Base-by-base conservation (phyloP, 2,329 filamentous ascomycete species). In the Fusarium lyarnte region DNA sequence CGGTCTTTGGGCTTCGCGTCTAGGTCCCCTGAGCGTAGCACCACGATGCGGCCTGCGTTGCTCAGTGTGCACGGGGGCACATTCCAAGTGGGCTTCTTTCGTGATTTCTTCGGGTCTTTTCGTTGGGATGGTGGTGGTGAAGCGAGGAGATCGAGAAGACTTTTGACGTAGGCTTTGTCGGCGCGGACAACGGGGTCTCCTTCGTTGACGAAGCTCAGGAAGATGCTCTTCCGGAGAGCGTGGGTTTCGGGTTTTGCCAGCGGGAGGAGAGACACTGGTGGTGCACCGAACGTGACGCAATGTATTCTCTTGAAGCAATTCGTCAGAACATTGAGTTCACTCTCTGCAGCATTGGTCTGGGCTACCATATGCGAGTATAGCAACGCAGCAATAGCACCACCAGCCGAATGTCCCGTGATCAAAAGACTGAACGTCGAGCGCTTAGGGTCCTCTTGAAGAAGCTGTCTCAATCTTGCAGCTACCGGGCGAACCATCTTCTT, bases 341-440 rank as follows among this genome's bases (percentile, higher is more conserved):
- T 94, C 45, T 85, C 80, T 6, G 91, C 85, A 5, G 81, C 81
- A 17, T 79, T 81, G 3, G 86, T 87, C 5, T 83, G 85, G 5
- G 89, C 85, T 42, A 95, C 87, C 91, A 97, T 95, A 81, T 97
- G 94, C 39, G 88, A 87, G 81, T 94, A 97, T 1, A 97, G 85
- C 16, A 97, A 84, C 6, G 91, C 88, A 0, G 94, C 94, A 2
- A 97, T 91, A 0, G 94, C 94, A 6, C 94, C 94, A 21, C 94
- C 94, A 0, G 94, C 94, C 2, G 92, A 94, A 78, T 97, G 94
- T 0, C 94, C 94, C 0, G 94, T 97, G 67, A 97, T 92, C 23
- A 97, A 85, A 13, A 97, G 85, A 21, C 91, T 93, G 77, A 91
- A 92, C 5, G 85, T 83, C 10, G 88, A 86, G 16, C 93, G 88